Evolutionary conservation across 441 rosid genomes (phyloP).

Genomic region (Metrosideros polymorpha): DNA sequence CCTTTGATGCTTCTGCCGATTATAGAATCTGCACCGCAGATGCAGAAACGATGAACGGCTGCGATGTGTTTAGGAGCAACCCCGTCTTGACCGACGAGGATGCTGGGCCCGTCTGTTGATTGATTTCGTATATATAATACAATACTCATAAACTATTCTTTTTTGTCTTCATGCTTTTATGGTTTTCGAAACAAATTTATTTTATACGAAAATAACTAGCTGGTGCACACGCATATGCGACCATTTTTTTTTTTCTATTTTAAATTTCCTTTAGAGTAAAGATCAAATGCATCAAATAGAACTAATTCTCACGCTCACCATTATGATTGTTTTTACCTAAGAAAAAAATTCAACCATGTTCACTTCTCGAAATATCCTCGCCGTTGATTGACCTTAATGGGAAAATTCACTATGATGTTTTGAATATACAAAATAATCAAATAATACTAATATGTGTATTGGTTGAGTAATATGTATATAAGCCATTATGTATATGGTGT

Average conservation of each 20-base stretch:
- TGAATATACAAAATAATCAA: no score
- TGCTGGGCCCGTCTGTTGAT: neutral
- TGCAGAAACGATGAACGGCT: neutral
- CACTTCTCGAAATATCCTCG: no score
- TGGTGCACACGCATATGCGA: neutral
- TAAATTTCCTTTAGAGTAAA: neutral
- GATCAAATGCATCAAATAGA: neutral
- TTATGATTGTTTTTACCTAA: neutral
- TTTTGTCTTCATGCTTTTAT: neutral
- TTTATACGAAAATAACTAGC: neutral
- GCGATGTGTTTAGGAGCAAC: neutral
- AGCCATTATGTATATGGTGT: no score
- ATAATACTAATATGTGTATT: no score
- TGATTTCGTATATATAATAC: neutral
- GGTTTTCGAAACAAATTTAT: neutral
- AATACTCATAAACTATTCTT: neutral
- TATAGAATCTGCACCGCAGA: neutral
- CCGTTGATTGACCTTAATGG: no score
- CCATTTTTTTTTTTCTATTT: neutral
- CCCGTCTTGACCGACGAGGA: neutral
- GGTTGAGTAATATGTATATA: no score
- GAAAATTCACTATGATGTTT: no score
- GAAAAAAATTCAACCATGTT: neutral
- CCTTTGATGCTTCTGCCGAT: neutral
- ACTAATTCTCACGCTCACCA: neutral